Percentiles rank a stretch among this genome's conserved stretches.
phyloP scores from a whole-genome alignment of 257 asterid genomes.

The Mentha longifolia region DNA sequence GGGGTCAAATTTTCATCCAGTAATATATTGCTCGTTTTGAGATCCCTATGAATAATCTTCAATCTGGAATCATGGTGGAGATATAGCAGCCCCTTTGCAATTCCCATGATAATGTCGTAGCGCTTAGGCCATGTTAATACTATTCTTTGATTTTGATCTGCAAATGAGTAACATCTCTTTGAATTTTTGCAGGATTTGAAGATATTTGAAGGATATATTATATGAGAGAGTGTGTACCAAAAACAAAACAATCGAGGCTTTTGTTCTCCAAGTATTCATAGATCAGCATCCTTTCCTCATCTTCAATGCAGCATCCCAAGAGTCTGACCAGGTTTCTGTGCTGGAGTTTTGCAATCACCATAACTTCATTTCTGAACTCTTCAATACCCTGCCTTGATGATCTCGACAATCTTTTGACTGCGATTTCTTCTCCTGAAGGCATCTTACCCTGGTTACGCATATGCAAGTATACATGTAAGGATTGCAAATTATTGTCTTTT shows the following conservation, averaged over 20 bases:
- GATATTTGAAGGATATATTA: too few relatives aligned
- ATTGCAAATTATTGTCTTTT: not conserved
- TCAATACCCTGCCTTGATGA: not conserved
- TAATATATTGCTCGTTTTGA: too few relatives aligned
- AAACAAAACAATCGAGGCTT: too few relatives aligned
- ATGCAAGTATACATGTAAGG: not conserved
- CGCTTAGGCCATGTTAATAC: not conserved
- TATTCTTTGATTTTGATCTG: not conserved
- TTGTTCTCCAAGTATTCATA: not conserved
- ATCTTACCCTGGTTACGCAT: conserved; percentile 36
- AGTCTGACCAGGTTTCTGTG: not conserved
- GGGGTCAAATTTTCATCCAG: too few relatives aligned
- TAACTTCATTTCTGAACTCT: not conserved
- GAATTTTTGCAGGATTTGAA: too few relatives aligned
- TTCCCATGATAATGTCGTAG: not conserved
- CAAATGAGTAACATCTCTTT: not conserved
- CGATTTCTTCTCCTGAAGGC: conserved; percentile 22
- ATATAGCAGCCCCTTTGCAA: too few relatives aligned
- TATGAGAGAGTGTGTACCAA: too few relatives aligned
- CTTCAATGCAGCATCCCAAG: not conserved
- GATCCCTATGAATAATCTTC: too few relatives aligned
- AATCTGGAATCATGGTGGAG: too few relatives aligned
- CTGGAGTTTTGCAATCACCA: not conserved
- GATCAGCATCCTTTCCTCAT: not conserved
- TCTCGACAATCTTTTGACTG: conserved; percentile 1